phyloP scores from a whole-genome alignment of 2,329 filamentous ascomycete species.

The Phialophora expanda region DNA sequence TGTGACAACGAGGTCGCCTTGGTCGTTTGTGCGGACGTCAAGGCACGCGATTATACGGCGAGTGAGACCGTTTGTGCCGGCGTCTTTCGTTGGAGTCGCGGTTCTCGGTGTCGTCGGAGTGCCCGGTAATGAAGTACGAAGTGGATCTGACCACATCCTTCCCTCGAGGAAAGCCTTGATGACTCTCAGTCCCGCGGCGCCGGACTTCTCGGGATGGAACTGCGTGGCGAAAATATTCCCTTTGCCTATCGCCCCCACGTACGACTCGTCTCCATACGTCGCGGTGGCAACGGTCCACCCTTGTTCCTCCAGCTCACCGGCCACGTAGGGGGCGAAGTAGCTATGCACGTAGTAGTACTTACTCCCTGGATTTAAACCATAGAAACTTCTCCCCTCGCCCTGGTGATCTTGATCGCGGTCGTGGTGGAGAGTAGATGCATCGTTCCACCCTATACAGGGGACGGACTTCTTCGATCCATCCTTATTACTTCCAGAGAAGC shows the following conservation, averaged over 20 bases:
- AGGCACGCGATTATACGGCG: constrained; percentile 92
- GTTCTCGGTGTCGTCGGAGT: constrained; percentile 30
- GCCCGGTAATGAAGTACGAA: constrained; percentile 11
- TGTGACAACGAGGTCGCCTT: constrained; percentile 93
- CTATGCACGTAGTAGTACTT: constrained; percentile 99
- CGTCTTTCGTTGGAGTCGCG: constrained; percentile 2
- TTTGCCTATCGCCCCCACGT: constrained; percentile 86
- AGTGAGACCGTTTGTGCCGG: constrained; percentile 72
- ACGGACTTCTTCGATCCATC: constrained; percentile 61
- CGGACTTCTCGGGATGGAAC: constrained; percentile 98
- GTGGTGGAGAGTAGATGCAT: constrained; percentile 67
- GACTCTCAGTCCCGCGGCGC: constrained; percentile 82
- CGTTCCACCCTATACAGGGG: constrained; percentile 99
- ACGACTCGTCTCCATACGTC: constrained; percentile 84
- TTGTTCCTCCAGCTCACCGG: constrained; percentile 74
- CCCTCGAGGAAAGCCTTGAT: constrained; percentile 86
- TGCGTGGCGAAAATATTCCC: constrained; percentile 89
- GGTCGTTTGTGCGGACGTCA: constrained; percentile 92
- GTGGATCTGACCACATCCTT: constrained; percentile 53
- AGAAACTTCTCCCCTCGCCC: constrained; percentile 62
- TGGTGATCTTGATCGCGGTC: constrained; percentile 14
- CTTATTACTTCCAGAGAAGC: constrained; percentile 64
- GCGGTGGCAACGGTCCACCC: constrained; percentile 95
- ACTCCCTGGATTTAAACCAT: constrained; percentile 76
- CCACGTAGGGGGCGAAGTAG: constrained; percentile 78